Evolutionary conservation across 164 flowering plant species (phyloP).

Genomic region (Saururus chinensis): DNA sequence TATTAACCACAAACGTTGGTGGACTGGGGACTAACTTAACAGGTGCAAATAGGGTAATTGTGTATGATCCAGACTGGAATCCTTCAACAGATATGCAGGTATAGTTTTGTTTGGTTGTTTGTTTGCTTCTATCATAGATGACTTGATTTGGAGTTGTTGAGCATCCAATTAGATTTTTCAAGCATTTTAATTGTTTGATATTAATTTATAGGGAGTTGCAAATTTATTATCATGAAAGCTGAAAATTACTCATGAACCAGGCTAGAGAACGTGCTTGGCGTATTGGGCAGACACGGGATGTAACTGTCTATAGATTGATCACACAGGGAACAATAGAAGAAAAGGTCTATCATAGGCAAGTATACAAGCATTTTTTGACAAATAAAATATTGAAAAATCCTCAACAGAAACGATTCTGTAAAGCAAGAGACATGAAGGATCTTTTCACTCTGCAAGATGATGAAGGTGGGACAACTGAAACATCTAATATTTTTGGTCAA

Average conservation of each 20-base stretch:
- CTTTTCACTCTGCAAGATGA: conserved; percentile 79
- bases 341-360: conserved; percentile 95
- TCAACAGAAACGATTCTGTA: conserved; percentile 90
- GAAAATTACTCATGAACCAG: conserved; percentile 28
- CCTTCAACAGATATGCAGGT: conserved; percentile 99
- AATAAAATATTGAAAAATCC: conserved; percentile 94
- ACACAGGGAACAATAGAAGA: conserved; percentile 98
- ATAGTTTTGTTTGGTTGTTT: conserved; percentile 7
- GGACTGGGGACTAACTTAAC: conserved; percentile 96
- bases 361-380: conserved; percentile 92
- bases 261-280: conserved; percentile 99
- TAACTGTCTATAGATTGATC: conserved; percentile 81
- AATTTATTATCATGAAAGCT: conserved; percentile 1
- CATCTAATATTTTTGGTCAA: conserved; percentile 76
- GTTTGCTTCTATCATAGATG: no score
- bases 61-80: conserved; percentile 99
- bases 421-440: conserved; percentile 95
- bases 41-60: conserved; percentile 94
- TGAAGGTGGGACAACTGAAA: conserved; percentile 67
- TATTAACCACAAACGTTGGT: conserved; percentile 93
- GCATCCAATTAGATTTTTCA: no score
- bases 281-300: conserved; percentile 91
- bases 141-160: no score
- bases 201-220: background rate
- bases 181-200: background rate